Evolutionary conservation across 495 filamentous ascomycete genomes (phyloP).

Genomic region (Annulohypoxylon bovei): DNA sequence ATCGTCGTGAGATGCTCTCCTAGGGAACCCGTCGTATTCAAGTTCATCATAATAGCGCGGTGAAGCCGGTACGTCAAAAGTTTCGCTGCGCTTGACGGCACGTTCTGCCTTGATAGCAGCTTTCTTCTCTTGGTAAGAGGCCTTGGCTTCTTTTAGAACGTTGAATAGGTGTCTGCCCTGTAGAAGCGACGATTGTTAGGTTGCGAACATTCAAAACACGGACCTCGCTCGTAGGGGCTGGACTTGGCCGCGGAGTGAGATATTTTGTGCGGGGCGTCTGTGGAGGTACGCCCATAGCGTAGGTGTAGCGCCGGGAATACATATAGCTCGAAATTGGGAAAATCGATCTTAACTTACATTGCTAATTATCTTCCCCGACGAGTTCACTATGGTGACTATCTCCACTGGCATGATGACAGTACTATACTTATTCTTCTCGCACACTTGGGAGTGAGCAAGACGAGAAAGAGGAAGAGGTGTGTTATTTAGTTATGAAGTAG

Average conservation of each 20-base stretch:
- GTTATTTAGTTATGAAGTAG: constrained; percentile 37
- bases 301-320: not conserved
- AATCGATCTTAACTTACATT: constrained; percentile 69
- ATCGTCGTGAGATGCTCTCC: constrained; percentile 51
- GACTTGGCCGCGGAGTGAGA: not conserved
- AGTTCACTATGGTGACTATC: constrained; percentile 90
- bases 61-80: constrained; percentile 50
- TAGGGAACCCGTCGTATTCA: constrained; percentile 29
- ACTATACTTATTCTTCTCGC: constrained; percentile 19
- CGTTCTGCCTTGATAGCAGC: constrained; percentile 76
- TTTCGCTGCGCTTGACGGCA: constrained; percentile 53
- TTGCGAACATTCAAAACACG: constrained; percentile 1
- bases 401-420: constrained; percentile 61
- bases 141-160: constrained; percentile 88
- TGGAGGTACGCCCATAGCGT: constrained; percentile 34
- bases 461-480: constrained; percentile 13
- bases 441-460: constrained; percentile 6
- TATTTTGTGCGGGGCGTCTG: constrained; percentile 38
- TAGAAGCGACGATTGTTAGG: constrained; percentile 23
- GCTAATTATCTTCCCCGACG: constrained; percentile 90
- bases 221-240: not conserved
- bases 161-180: constrained; percentile 89
- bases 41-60: constrained; percentile 42
- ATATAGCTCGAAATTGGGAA: constrained; percentile 9
- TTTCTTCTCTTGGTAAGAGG: constrained; percentile 84